Percentiles rank a stretch among this genome's conserved stretches.
Conservation (phyloP, 768 basidiomycete genomes). For the Boletus sp. region DNA sequence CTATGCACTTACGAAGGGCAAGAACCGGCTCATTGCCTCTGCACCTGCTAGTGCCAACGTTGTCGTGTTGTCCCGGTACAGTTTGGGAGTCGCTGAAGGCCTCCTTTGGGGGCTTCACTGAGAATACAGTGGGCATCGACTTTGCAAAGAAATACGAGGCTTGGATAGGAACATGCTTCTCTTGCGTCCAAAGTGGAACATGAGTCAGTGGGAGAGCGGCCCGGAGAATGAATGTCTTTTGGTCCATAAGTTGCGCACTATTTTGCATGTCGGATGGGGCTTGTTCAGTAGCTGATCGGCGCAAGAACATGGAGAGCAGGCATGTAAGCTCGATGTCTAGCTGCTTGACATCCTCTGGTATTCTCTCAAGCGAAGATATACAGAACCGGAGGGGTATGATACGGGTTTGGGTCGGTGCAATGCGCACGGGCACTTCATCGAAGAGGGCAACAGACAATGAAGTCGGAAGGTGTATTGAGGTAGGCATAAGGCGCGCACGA, state of each 20-base stretch:
- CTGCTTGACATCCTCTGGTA: conserved; percentile 32
- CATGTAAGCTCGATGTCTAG: conserved; percentile 42
- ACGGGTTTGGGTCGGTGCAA: conserved; percentile 65
- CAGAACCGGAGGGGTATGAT: conserved; percentile 51
- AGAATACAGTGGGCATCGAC: conserved; percentile 56
- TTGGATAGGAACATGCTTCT: conserved; percentile 40
- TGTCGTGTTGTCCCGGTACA: not conserved
- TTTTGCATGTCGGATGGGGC: not conserved
- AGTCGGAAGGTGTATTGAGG: conserved; percentile 1
- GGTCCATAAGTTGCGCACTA: not conserved
- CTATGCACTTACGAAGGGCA: conserved; percentile 54
- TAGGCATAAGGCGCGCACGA: conserved; percentile 9
- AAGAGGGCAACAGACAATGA: conserved; percentile 22
- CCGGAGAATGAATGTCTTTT: conserved; percentile 25
- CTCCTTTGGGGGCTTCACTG: conserved; percentile 54
- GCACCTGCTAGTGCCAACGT: not conserved
- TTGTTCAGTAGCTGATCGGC: not conserved
- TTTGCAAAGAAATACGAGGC: conserved; percentile 58
- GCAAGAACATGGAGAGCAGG: conserved; percentile 4
- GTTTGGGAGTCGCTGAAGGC: conserved; percentile 20
- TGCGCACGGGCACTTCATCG: conserved; percentile 25
- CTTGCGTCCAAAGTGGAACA: conserved; percentile 39
- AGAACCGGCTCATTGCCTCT: conserved; percentile 49
- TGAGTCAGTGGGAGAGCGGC: conserved; percentile 48
- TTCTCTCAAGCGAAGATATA: conserved; percentile 36